Percentiles rank a stretch among this genome's conserved stretches.
Conservation (phyloP, 805 yeast genomes). For the Zygoascus biomembranicola region DNA sequence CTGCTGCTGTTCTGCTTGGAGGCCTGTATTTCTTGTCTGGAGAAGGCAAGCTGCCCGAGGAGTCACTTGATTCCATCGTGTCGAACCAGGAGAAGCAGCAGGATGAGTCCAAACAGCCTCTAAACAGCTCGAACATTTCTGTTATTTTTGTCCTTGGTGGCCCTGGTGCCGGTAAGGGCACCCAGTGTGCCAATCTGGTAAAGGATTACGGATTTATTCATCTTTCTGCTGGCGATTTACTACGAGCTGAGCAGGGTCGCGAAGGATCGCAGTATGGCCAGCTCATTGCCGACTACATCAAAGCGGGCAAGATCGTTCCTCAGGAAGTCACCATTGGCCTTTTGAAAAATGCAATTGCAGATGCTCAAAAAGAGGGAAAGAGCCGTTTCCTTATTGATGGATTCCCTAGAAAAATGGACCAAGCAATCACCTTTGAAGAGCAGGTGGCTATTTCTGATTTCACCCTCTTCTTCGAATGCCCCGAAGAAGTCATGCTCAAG, state of each 20-base stretch:
- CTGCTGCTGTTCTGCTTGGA: background rate
- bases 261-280: slow-evolving; percentile 78
- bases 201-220: slow-evolving; percentile 75
- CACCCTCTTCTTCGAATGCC: slow-evolving; percentile 44
- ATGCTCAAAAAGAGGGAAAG: slow-evolving; percentile 37
- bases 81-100: background rate
- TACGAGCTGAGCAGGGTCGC: slow-evolving; percentile 85
- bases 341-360: slow-evolving; percentile 68
- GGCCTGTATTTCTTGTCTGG: background rate
- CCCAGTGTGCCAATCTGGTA: slow-evolving; percentile 86
- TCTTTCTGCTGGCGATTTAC: slow-evolving; percentile 90
- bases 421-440: slow-evolving; percentile 88
- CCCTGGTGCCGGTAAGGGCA: slow-evolving; percentile 97
- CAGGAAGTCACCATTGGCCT: slow-evolving; percentile 84
- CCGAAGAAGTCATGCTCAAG: slow-evolving; percentile 73
- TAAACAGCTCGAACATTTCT: slow-evolving; percentile 34
- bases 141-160: slow-evolving; percentile 93
- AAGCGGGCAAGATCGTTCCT: slow-evolving; percentile 88
- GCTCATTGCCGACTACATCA: slow-evolving; percentile 73
- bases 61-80: background rate
- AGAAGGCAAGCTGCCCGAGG: background rate
- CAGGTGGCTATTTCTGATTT: slow-evolving; percentile 33
- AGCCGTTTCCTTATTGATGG: slow-evolving; percentile 83
- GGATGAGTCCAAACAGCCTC: background rate
- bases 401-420: slow-evolving; percentile 98